Base-by-base conservation (phyloP, 768 basidiomycete species). In the Sporobolomyces phaffii region DNA sequence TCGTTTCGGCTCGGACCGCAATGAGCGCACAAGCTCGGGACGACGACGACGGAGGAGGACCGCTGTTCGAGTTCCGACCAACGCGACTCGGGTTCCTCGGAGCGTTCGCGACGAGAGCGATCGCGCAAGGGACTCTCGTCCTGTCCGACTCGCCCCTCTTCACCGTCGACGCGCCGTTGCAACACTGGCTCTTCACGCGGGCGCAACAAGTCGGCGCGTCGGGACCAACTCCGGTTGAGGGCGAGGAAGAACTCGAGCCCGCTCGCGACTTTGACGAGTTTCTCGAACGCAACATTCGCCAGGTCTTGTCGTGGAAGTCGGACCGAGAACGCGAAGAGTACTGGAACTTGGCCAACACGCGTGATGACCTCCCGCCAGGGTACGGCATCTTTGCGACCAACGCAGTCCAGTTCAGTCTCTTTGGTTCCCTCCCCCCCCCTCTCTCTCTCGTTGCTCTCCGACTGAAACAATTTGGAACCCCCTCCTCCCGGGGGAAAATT, bases 321-420 rank as follows among this genome's bases (percentile, higher is more conserved):
- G 56, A 62, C 7, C 29, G 59, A 24, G 48, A 70, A 36, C 34
- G 64, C 2, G 10, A 26, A n/a, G n/a, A 31, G n/a, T 70, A 65
- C n/a, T 70, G 63, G 60, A 56, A 58, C 2, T 38, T 70, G 6
- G 68, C 68, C 2, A 65, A 70, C 45, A 70, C 68, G 3, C 22
- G 60, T 18, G 13, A 26, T 0, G 68, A 70, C 5, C 28, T 69
- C 5, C 68, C 68, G 20, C 10, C 31, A 9, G 68, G 53, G 5
- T 52, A 58, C 11, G 68, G 60, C 3, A 70, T 70, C 52, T 70
- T 70, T 48, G 43, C 64, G 22, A 70, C 68, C 10, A 70, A 70
- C 29, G 68, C 68, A 18, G 56, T 70, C 15, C 63, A 65, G 68
- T 70, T 38, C 41, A 64, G 57, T 22, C 17, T 43, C 40, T 31